Base-by-base conservation (phyloP, 1,284 basidiomycete species). In the Puccinia polysora region DNA sequence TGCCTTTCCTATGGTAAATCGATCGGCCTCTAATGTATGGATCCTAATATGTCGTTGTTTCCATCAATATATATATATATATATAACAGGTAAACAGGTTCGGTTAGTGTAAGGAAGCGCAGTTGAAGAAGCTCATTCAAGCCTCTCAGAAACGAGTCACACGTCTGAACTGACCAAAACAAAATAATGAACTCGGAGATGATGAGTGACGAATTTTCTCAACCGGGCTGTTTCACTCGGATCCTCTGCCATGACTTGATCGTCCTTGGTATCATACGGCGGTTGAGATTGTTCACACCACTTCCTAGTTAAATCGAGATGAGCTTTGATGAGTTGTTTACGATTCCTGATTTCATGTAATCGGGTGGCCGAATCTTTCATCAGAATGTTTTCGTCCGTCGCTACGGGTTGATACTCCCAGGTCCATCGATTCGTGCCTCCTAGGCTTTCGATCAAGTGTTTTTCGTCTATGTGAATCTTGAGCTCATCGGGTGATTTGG, bases 151-250 rank as follows among this genome's bases (percentile, higher is more conserved):
- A n/a, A n/a, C n/a, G n/a, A n/a, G n/a, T n/a, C n/a, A n/a, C n/a
- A n/a, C n/a, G n/a, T 15, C 18, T 18, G 43, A 28, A 47, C 68
- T 52, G 14, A 71, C 69, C 8, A 71, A 34, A n/a, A 63, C 40
- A 30, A 71, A 71, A 52, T 71, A 71, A 18, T 71, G 69, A 15
- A 60, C 59, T 34, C 69, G 20, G 1, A 71, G 36, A 53, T 63
- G 59, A 52, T 63, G 55, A 7, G 36, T 55, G n/a, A 63, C 20
- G 23, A 62, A 71, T 20, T 36, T 63, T 6, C 68, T 47, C 8
- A 71, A n/a, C 4, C 18, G 36, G 15, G 58, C 59, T 25, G 40
- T 47, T 2, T n/a, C 18, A 49, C 52, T 45, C n/a, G 23, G 14
- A 55, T 67, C 64, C 2, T 36, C 34, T 25, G 38, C 38, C 20